These are phyloP conservation scores for Candida michaelii DNA, from an alignment of 805 yeast species.

Conservation along the genomic window DNA sequence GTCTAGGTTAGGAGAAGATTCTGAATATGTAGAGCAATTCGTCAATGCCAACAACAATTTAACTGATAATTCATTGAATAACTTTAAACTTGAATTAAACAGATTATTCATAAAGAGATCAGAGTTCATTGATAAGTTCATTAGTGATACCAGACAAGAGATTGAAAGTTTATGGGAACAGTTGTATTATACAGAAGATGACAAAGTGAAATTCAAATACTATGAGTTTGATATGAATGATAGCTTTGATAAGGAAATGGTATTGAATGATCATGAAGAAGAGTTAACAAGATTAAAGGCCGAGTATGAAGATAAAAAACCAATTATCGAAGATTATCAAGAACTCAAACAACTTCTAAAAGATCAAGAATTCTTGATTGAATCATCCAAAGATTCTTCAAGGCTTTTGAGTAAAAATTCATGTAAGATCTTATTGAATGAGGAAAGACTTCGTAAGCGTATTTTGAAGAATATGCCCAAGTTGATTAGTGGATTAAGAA, in stretches of 20 bases:
- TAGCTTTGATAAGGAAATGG: slow-evolving; percentile 52
- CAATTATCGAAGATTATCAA: slow-evolving; percentile 55
- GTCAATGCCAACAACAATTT: slow-evolving; percentile 46
- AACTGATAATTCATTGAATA: slow-evolving; percentile 46
- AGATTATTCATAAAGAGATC: slow-evolving; percentile 61
- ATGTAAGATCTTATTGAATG: slow-evolving; percentile 74
- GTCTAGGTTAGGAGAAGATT: slow-evolving; percentile 54
- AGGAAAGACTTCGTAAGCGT: slow-evolving; percentile 72
- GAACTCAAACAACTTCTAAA: slow-evolving; percentile 53
- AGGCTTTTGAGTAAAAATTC: slow-evolving; percentile 73
- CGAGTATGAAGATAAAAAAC: slow-evolving; percentile 51
- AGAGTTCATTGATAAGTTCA: slow-evolving; percentile 65
- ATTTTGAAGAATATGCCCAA: slow-evolving; percentile 69
- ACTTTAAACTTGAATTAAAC: slow-evolving; percentile 54
- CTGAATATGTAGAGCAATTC: slow-evolving; percentile 42
- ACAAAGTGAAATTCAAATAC: slow-evolving; percentile 48
- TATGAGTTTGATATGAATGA: slow-evolving; percentile 31
- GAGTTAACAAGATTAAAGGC: slow-evolving; percentile 55
- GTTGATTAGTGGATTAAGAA: slow-evolving; percentile 51
- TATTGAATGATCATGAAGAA: slow-evolving; percentile 61
- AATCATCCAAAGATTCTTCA: slow-evolving; percentile 76
- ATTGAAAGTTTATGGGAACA: slow-evolving; percentile 63
- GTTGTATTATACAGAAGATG: slow-evolving; percentile 56
- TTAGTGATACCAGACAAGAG: slow-evolving; percentile 57
- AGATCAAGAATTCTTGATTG: slow-evolving; percentile 64